Base-by-base conservation (phyloP, 345 rosid genomes). In the Pseudoturritis turrita region DNA sequence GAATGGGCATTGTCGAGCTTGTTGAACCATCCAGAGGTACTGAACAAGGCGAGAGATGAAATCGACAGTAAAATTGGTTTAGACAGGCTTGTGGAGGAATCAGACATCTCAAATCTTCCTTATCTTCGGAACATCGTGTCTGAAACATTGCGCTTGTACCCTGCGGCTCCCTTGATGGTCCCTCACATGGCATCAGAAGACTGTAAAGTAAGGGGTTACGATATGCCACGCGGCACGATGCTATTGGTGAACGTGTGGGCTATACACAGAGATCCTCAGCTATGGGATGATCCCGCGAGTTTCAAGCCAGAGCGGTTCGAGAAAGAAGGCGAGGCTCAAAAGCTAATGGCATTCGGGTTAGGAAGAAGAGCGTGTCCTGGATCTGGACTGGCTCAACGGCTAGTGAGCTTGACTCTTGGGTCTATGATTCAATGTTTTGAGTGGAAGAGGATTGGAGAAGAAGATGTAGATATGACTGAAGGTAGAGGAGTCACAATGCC, bases 311-410 rank as follows among this genome's bases (percentile, higher is more conserved):
- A 73, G 65, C 64, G 77, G 49, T 73, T 73, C 23, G 65, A 73
- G 57, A 63, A 55, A 64, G 50, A 73, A 64, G 80, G 52, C 0
- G 81, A 64, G 22, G 59, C 70, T 10, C 45, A 52, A 0, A 86
- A 79, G 72, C 22, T 76, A 15, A 4, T 83, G 72, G 17, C 80
- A 9, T 83, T 83, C 2, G 87, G 87, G 56, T 11, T 80, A 9
- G 86, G 87, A 50, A 77, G 86, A 49, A 66, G 87, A 52, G 78
- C 84, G 4, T 86, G 86, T 46, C 87, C 84, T 4, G 87, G 84
- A 2, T 62, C 77, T 0, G 72, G 47, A 33, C 22, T 86, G 15
- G 86, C 82, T 41, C 83, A 79, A 2, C 77, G 82, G 7, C 65
- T 83, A 36, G 11, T 81, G n/a, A 71, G 58, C 29, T 59, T 71